Evolutionary conservation across 192 early-diverging fungal genomes (phyloP), one percentile per base, ranked within the genome.

Genomic region (Coemansia sp.): DNA sequence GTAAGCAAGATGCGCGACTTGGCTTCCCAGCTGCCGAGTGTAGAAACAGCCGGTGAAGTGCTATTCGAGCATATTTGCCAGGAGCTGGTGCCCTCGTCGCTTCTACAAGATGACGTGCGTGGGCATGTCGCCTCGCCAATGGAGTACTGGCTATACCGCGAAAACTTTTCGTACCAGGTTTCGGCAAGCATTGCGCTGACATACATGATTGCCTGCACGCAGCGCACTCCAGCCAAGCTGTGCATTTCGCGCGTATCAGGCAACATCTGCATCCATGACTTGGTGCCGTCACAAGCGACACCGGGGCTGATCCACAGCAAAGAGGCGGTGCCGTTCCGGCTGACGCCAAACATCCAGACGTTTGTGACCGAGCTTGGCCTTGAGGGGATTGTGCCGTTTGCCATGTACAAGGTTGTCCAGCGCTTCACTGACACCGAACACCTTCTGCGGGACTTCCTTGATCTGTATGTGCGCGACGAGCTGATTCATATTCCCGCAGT

Each of bases 321-420:
- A 28, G 97, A 99, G 68, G 68, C 87, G 4, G 91, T 99, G 18
- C 97, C 96, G 4, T 99, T 99, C 90, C 84, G 97, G 8, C 84
- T 98, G 69, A 99, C 97, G 8, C 97, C 96, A 11, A 96, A 93
- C 76, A 88, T 99, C 47, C 94, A 97, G 81, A 73, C 88, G 30
- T 98, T 98, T 77, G 88, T 98, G 41, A 93, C 91, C 6, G 89
- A 89, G 23, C 85, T 90, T 53, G 94, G 96, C 5, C 81, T 99
- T 6, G 97, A 98, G 51, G 96, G 97, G 12, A 82, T 92, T 8
- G 94, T 98, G 58, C 86, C 87, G 15, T 85, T 83, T 42, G 84
- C 84, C 7, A 54, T 99, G 11, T 86, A 94, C 84, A 84, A 92
- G 30, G 89, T 94, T 48, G 90, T 83, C 0, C 85, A 88, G 15